Conservation (phyloP, 352 stramenopile species). For the Phytophthora sp. region DNA sequence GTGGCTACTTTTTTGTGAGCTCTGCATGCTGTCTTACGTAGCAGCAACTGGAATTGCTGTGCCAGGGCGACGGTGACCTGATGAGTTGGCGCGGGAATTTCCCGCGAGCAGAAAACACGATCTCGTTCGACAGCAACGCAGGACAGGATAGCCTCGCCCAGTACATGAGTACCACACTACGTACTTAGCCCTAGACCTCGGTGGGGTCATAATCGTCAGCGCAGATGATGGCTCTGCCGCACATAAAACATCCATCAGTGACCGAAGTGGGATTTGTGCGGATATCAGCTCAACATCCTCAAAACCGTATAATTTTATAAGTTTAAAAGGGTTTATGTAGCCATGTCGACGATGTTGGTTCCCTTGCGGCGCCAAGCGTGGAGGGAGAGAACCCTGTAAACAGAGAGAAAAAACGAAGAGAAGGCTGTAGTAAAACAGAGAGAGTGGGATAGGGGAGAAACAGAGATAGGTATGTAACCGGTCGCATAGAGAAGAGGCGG, state of each 20-base stretch:
- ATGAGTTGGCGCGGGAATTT: slow-evolving; percentile 17
- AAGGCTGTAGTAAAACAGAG: no score
- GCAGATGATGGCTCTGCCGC: slow-evolving; percentile 13
- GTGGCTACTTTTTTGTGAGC: slow-evolving; percentile 9
- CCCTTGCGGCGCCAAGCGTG: no score
- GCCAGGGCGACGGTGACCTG: slow-evolving; percentile 24
- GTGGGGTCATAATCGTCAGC: slow-evolving; percentile 14
- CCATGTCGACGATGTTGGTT: no score
- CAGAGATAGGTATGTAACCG: no score
- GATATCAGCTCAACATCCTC: slow-evolving; percentile 29
- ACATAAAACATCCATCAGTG: slow-evolving; percentile 10
- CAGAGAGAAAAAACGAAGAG: no score
- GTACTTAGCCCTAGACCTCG: neutral
- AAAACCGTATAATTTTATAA: no score
- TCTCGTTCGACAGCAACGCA: slow-evolving; percentile 28
- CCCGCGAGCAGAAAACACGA: slow-evolving; percentile 19
- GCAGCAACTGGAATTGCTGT: slow-evolving; percentile 22
- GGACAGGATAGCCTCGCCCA: slow-evolving; percentile 16
- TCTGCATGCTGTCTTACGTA: slow-evolving; percentile 31
- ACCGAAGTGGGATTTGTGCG: slow-evolving; percentile 25
- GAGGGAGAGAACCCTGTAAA: no score
- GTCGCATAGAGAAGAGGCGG: no score
- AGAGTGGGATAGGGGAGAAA: no score
- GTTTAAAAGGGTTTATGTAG: no score
- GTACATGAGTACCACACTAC: slow-evolving; percentile 2